Conservation (phyloP, 2,329 filamentous ascomycete genomes). For the Fusarium kyushuense region DNA sequence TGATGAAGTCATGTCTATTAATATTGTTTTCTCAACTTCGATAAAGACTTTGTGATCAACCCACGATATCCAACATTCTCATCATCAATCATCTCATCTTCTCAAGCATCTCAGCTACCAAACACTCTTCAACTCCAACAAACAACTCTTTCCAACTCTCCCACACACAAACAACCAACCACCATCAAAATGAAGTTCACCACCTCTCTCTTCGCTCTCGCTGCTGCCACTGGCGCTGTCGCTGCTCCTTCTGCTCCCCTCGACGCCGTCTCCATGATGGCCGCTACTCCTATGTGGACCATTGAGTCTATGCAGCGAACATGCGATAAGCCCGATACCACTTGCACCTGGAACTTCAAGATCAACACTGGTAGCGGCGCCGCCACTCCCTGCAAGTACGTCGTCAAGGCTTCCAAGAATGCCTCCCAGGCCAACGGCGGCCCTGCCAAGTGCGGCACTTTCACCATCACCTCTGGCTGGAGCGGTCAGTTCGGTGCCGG, state of each 20-base stretch:
- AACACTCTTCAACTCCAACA: conserved; percentile 9
- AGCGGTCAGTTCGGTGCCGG: conserved; percentile 64
- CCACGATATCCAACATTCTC: conserved; percentile 1
- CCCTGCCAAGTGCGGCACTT: conserved; percentile 60
- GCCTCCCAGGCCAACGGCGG: conserved; percentile 56
- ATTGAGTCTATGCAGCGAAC: conserved; percentile 55
- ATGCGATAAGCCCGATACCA: conserved; percentile 54
- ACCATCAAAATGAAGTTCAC: conserved; percentile 58
- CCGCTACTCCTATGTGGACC: conserved; percentile 55
- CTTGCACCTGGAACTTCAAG: conserved; percentile 60
- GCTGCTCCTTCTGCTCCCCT: conserved; percentile 50
- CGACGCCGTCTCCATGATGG: conserved; percentile 55
- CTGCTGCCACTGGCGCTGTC: conserved; percentile 50
- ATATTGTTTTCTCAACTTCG: conserved; percentile 9
- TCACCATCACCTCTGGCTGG: conserved; percentile 66
- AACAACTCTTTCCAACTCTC: conserved; percentile 1
- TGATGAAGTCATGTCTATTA: conserved; percentile 28
- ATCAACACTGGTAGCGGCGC: conserved; percentile 59
- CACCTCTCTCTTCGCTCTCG: conserved; percentile 52
- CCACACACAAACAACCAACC: conserved; percentile 6
- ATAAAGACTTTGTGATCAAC: conserved; percentile 20
- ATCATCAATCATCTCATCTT: conserved; percentile 32
- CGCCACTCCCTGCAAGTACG: conserved; percentile 45
- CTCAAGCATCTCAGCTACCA: conserved; percentile 14
- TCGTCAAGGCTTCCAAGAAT: conserved; percentile 48